Conservation (phyloP, 257 asterid genomes). For the Cinchona pubescens region DNA sequence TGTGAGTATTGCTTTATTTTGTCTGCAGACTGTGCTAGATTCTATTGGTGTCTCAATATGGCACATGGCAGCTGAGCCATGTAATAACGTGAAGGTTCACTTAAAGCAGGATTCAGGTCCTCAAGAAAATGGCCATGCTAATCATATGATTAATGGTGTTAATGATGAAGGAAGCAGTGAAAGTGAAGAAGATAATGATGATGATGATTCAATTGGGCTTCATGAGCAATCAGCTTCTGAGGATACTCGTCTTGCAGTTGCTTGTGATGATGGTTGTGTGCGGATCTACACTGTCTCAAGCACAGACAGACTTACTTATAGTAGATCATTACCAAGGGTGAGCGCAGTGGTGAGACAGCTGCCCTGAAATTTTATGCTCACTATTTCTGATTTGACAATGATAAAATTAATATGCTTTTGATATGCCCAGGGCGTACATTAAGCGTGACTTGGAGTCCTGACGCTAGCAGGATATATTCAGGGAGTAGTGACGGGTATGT, state of each 20-base stretch:
- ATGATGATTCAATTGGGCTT: constrained; percentile 37
- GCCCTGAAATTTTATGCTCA: constrained; percentile 12
- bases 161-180: constrained; percentile 49
- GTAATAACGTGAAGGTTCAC: constrained; percentile 21
- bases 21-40: constrained; percentile 70
- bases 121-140: constrained; percentile 54
- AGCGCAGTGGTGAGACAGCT: constrained; percentile 83
- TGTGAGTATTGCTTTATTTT: constrained; percentile 8
- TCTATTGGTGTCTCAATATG: constrained; percentile 73
- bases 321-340: constrained; percentile 71
- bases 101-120: constrained; percentile 23
- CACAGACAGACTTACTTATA: constrained; percentile 45
- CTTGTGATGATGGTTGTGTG: constrained; percentile 95
- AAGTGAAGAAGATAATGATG: constrained; percentile 44
- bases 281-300: constrained; percentile 52
- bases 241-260: constrained; percentile 55
- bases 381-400: not conserved
- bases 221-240: constrained; percentile 35
- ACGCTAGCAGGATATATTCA: constrained; percentile 67
- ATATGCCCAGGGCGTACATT: constrained; percentile 57
- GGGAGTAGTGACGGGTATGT: constrained; percentile 94
- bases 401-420: constrained; percentile 14
- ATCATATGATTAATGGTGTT: constrained; percentile 29
- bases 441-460: constrained; percentile 87
- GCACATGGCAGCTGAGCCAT: constrained; percentile 88